Conservation (phyloP, 768 basidiomycete species). For the Amanita pseudoporphyria region DNA sequence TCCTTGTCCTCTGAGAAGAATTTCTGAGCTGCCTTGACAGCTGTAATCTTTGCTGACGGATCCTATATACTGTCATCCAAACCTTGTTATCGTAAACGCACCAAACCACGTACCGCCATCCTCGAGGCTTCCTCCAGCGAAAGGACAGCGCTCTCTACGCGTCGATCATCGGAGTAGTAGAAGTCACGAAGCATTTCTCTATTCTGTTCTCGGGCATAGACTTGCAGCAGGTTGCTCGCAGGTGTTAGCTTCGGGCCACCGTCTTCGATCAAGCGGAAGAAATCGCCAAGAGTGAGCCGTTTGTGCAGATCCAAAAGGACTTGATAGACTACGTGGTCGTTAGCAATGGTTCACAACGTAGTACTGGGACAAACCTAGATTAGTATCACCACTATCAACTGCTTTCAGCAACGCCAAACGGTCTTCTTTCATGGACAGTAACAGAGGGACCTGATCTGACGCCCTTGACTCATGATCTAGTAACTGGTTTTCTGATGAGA, state of each 20-base stretch:
- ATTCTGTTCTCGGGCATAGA: conserved; percentile 86
- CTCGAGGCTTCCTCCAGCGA: conserved; percentile 73
- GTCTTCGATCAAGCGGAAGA: conserved; percentile 92
- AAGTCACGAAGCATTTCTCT: conserved; percentile 90
- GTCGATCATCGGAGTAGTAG: conserved; percentile 94
- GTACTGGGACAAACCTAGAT: conserved; percentile 55
- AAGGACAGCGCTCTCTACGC: conserved; percentile 88
- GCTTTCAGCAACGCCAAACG: conserved; percentile 80
- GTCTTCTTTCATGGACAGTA: conserved; percentile 93
- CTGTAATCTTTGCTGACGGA: conserved; percentile 54
- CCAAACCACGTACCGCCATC: conserved; percentile 38
- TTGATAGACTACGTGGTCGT: conserved; percentile 68
- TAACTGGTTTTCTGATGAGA: conserved; percentile 36
- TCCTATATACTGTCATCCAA: conserved; percentile 38
- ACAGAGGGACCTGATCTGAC: conserved; percentile 88
- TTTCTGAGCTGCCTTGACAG: conserved; percentile 79
- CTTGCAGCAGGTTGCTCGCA: conserved; percentile 77
- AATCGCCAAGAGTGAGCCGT: conserved; percentile 75
- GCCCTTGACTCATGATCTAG: conserved; percentile 83
- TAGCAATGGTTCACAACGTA: not conserved
- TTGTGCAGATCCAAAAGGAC: conserved; percentile 85
- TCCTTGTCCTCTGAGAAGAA: conserved; percentile 96
- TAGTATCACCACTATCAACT: conserved; percentile 90
- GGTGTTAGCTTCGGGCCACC: conserved; percentile 65
- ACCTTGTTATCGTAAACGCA: not conserved